These are phyloP conservation scores for Leccinum rimulosum DNA, from an alignment of 768 basidiomycete species.

Conservation along the genomic window DNA sequence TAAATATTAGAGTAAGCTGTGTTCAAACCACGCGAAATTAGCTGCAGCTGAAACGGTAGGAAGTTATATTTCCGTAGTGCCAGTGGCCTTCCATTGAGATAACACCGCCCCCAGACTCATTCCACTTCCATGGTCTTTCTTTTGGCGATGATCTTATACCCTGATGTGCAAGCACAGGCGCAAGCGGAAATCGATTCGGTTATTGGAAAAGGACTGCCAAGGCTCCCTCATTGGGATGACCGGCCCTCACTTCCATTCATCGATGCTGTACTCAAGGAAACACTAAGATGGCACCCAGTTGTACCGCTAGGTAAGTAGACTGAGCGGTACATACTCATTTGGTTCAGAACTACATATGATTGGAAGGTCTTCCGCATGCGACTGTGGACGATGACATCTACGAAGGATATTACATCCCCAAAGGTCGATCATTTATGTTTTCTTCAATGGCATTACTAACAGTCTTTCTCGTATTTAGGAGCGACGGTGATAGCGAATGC, in stretches of 20 bases:
- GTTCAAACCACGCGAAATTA: too few species aligned
- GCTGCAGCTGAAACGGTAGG: conserved; percentile 25
- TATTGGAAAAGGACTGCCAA: background rate
- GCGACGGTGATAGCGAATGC: conserved; percentile 21
- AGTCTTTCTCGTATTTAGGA: conserved; percentile 6
- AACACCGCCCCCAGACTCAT: conserved; percentile 15
- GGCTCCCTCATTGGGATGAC: too few species aligned
- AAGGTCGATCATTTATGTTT: conserved; percentile 34
- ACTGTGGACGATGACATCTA: conserved; percentile 42
- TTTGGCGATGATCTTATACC: conserved; percentile 25
- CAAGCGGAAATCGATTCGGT: conserved; percentile 20
- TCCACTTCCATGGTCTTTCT: conserved; percentile 21
- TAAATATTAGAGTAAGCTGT: too few species aligned
- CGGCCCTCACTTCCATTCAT: conserved; percentile 13
- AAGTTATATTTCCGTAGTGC: background rate
- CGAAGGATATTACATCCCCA: conserved; percentile 46
- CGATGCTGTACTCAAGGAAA: conserved; percentile 21
- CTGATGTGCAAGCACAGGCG: conserved; percentile 21
- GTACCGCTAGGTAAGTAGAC: conserved; percentile 10
- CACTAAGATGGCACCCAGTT: conserved; percentile 24
- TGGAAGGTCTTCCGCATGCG: conserved; percentile 30
- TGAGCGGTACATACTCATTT: background rate
- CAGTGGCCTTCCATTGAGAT: conserved; percentile 4
- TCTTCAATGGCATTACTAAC: background rate
- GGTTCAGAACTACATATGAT: background rate